A percentile compares a stretch with the other conserved stretches of the same genome.
Evolutionary conservation across 2,329 filamentous ascomycete species (phyloP).

Genomic region (Aspergillus melleus): DNA sequence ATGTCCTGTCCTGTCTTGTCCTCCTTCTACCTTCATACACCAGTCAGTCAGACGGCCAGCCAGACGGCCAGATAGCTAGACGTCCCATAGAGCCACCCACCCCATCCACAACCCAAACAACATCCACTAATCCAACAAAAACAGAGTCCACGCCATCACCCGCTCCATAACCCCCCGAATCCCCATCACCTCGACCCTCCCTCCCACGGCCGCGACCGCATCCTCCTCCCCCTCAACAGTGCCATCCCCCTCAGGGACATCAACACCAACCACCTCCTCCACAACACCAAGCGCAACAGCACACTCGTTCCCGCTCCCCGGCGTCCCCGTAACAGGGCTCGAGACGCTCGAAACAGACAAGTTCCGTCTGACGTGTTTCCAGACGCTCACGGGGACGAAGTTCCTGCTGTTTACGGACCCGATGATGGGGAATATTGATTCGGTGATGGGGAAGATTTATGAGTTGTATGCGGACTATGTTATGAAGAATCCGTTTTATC

Average conservation of each 20-base stretch:
- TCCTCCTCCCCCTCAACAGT: conserved; percentile 21
- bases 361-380: conserved; percentile 95
- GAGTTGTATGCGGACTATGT: conserved; percentile 96
- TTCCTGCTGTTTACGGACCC: conserved; percentile 94
- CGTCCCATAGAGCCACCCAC: no score
- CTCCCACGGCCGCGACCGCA: conserved; percentile 32
- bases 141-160: conserved; percentile 65
- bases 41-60: no score
- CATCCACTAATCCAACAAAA: conserved; percentile 29
- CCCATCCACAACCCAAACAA: no score
- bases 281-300: conserved; percentile 22
- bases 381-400: conserved; percentile 89
- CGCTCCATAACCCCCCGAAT: conserved; percentile 52
- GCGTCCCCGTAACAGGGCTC: conserved; percentile 60
- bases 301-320: conserved; percentile 34
- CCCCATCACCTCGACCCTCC: conserved; percentile 21
- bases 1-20: conserved; percentile 23
- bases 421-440: conserved; percentile 79
- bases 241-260: conserved; percentile 34
- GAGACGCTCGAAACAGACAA: conserved; percentile 92
- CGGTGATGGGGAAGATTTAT: conserved; percentile 80
- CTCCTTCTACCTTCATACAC: not conserved
- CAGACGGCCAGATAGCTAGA: no score
- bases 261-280: conserved; percentile 19
- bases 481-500: conserved; percentile 99